Evolutionary conservation across 2,329 filamentous ascomycete species (phyloP), one percentile per base, ranked within the genome.

Genomic region (Alternaria sp.): DNA sequence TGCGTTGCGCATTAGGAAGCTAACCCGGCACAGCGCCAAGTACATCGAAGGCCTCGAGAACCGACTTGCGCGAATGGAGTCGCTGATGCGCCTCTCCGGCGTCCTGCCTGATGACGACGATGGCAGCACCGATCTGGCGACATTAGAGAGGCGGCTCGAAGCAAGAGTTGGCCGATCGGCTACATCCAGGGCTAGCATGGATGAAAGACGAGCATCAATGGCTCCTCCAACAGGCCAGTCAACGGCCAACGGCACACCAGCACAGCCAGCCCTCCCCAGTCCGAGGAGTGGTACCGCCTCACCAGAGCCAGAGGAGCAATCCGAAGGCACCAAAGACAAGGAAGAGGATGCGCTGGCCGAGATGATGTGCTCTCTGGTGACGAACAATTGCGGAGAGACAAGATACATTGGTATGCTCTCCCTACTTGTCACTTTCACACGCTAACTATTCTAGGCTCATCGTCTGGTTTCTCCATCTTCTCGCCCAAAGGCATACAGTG

Each of bases 361-460:
- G 79, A 95, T 97, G 90, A 98, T 99, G 95, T 98, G 94, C 78
- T 97, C 93, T 3, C 81, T 99, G 31, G 93, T 99, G 29, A 98
- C 94, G 1, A 98, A 97, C 74, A 93, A 94, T 69, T 90, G 88
- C 62, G 95, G 95, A 54, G 95, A 99, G 81, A 97, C 94, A 7
- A 86, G 95, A 78, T 99, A 97, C 75, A 96, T 98, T 68, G 95
- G 92, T 93, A 83, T 51, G 84, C 61, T 8, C 17, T 21, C 8
- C n/a, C 13, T 17, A 26, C 9, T 5, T 17, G 23, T 28, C 9
- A 11, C 48, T 49, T 13, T 3, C 28, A 3, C 46, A 21, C 54
- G 24, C 51, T 65, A 65, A 74, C 21, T 70, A 40, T 31, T 36
- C 17, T 59, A 95, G 92, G 94, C 26, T 97, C 93, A 0, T 98